phyloP scores from a whole-genome alignment of 164 flowering plant species.

The Vitis riparia region DNA sequence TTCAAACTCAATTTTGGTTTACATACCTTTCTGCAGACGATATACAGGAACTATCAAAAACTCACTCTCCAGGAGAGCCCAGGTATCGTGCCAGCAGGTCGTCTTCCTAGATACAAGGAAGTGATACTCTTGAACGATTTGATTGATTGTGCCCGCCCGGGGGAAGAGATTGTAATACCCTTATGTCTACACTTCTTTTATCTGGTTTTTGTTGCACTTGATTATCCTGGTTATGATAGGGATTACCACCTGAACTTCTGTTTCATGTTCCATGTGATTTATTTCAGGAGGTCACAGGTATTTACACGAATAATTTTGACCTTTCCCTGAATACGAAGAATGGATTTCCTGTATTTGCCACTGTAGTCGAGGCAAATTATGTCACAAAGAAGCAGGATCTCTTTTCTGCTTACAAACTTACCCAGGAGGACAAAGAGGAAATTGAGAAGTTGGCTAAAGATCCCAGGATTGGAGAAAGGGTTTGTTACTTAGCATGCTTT shows the following conservation, averaged over 20 bases:
- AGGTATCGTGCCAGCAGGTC: slow-evolving; percentile 92
- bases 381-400: slow-evolving; percentile 96
- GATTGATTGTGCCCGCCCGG: slow-evolving; percentile 99
- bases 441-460: slow-evolving; percentile 92
- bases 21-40: slow-evolving; percentile 52
- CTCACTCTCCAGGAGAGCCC: slow-evolving; percentile 97
- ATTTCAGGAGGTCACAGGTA: slow-evolving; percentile 92
- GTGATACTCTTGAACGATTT: slow-evolving; percentile 95
- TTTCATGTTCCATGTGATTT: background rate
- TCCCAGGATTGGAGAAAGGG: slow-evolving; percentile 97
- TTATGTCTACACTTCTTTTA: background rate
- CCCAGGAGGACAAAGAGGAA: slow-evolving; percentile 93
- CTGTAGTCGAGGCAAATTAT: slow-evolving; percentile 92
- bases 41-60: slow-evolving; percentile 91
- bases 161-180: slow-evolving; percentile 83
- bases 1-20: background rate
- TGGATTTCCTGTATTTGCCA: slow-evolving; percentile 97
- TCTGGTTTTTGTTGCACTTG: background rate
- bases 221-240: background rate
- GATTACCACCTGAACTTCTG: slow-evolving; percentile 2
- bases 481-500: slow-evolving; percentile 25
- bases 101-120: slow-evolving; percentile 98
- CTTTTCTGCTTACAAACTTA: slow-evolving; percentile 95
- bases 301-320: slow-evolving; percentile 94
- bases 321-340: slow-evolving; percentile 92